Conservation (phyloP, 2,329 filamentous ascomycete species). For the Neofusicoccum sp. region DNA sequence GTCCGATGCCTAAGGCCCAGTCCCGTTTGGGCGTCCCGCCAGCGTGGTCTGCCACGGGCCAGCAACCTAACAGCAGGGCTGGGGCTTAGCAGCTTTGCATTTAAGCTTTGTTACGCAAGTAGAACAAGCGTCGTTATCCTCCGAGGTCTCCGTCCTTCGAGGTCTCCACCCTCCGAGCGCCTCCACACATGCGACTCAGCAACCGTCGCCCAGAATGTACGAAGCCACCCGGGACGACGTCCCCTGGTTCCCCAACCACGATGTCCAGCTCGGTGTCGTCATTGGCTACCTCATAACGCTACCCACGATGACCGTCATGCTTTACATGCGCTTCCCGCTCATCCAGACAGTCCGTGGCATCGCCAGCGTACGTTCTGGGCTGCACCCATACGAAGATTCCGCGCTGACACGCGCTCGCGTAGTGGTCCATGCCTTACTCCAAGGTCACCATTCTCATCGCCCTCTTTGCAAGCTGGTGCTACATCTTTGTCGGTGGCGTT, state of each 20-base stretch:
- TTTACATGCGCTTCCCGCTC: not conserved
- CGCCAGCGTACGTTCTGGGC: not conserved
- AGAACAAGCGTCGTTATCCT: no score
- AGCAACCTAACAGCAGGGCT: no score
- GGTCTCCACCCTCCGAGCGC: no score
- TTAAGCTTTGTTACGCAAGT: no score
- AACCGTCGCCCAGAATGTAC: no score
- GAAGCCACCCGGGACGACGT: not conserved
- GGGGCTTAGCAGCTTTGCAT: no score
- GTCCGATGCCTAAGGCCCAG: no score
- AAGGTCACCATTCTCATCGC: not conserved
- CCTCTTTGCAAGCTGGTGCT: not conserved
- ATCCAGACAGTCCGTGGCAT: not conserved
- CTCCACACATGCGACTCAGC: no score
- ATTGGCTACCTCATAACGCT: not conserved
- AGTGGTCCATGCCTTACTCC: not conserved
- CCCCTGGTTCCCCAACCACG: not conserved
- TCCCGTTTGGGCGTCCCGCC: no score
- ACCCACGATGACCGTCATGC: not conserved
- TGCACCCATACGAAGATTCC: no score
- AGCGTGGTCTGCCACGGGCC: no score
- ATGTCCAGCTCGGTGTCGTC: not conserved
- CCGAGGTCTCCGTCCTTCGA: no score
- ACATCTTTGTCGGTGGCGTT: conserved; percentile 2
- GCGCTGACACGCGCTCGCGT: not conserved